These are phyloP conservation scores for Epipyxis sp. DNA, from an alignment of 108 stramenopile genomes.

Conservation along the genomic window DNA sequence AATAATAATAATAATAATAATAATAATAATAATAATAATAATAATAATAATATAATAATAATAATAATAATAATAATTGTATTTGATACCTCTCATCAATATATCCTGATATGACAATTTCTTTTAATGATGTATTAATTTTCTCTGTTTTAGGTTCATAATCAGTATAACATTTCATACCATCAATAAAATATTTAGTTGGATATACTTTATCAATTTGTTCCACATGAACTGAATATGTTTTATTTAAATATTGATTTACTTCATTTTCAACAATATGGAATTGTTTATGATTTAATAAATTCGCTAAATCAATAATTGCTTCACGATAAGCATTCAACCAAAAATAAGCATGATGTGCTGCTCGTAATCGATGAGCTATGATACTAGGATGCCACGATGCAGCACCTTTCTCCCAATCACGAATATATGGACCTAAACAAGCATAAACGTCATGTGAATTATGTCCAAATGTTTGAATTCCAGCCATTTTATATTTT, in stretches of 20 bases:
- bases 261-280: neutral
- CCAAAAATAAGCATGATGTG: slow-evolving; percentile 32
- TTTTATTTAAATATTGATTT: neutral
- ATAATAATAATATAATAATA: no score
- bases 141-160: neutral
- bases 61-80: no score
- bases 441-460: slow-evolving; percentile 8
- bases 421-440: slow-evolving; percentile 17
- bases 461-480: neutral
- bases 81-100: neutral
- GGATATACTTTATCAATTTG: neutral
- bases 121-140: neutral
- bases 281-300: neutral
- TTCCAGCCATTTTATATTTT: neutral
- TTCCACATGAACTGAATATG: neutral
- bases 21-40: no score
- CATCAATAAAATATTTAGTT: neutral
- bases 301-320: neutral
- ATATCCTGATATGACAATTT: neutral
- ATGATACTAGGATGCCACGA: slow-evolving; percentile 27
- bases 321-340: neutral
- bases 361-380: slow-evolving; percentile 23
- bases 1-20: no score
- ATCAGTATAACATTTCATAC: neutral
- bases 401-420: slow-evolving; percentile 17